Percentiles rank a stretch among this genome's conserved stretches.
Conservation (phyloP, 2,329 filamentous ascomycete genomes). For the Arthrobotrys megalospora region DNA sequence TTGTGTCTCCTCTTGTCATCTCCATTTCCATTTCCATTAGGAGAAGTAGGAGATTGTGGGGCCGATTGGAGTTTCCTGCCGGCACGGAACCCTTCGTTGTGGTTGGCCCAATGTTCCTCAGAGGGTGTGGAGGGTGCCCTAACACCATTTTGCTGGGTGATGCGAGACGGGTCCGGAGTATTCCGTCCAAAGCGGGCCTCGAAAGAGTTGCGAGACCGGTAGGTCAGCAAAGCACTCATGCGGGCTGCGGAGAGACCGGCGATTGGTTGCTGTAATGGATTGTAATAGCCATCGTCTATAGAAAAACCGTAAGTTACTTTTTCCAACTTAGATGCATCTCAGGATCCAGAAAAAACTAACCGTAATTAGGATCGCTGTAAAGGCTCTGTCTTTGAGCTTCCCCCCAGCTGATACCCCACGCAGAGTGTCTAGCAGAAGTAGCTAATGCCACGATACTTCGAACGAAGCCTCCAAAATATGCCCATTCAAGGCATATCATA, state of each 20-base stretch:
- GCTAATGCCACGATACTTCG: slow-evolving; percentile 85
- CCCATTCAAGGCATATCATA: slow-evolving; percentile 92
- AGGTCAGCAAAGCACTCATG: slow-evolving; percentile 96
- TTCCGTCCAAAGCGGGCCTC: slow-evolving; percentile 95
- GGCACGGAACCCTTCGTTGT: slow-evolving; percentile 78
- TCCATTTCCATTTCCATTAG: slow-evolving; percentile 60
- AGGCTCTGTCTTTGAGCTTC: slow-evolving; percentile 93
- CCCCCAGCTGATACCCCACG: slow-evolving; percentile 92
- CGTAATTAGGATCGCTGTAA: slow-evolving; percentile 96
- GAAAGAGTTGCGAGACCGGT: slow-evolving; percentile 96
- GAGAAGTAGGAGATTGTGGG: slow-evolving; percentile 39
- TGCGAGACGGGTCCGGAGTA: slow-evolving; percentile 85
- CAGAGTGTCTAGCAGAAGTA: slow-evolving; percentile 86
- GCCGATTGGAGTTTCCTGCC: slow-evolving; percentile 61
- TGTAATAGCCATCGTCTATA: slow-evolving; percentile 91
- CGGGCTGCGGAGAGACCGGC: slow-evolving; percentile 92
- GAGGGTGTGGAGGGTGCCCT: slow-evolving; percentile 74
- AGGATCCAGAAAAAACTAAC: slow-evolving; percentile 24
- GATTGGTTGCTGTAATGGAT: slow-evolving; percentile 77
- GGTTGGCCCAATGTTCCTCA: slow-evolving; percentile 82
- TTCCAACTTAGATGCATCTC: slow-evolving; percentile 2
- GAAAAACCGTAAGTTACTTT: slow-evolving; percentile 35
- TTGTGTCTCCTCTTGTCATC: slow-evolving; percentile 65
- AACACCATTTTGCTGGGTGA: slow-evolving; percentile 84
- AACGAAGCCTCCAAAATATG: slow-evolving; percentile 89